Evolutionary conservation across 768 basidiomycete species (phyloP).

Genomic region (Tricholoma terreum): DNA sequence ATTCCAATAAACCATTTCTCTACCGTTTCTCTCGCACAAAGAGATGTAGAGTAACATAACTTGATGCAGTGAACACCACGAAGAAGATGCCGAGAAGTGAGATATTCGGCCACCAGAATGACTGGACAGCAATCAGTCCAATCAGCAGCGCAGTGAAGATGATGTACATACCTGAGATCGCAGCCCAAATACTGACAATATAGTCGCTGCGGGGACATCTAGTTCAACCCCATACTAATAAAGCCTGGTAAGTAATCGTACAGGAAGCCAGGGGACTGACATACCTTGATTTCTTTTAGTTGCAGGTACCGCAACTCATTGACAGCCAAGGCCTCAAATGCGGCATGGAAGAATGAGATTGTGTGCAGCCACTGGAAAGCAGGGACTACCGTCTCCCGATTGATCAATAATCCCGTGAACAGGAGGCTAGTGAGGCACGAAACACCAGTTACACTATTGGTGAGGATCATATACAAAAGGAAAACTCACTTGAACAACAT

Average conservation of each 20-base stretch:
- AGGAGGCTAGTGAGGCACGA: conserved; percentile 56
- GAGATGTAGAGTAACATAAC: conserved; percentile 79
- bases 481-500: conserved; percentile 95
- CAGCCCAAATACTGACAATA: conserved; percentile 91
- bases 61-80: conserved; percentile 68
- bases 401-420: conserved; percentile 94
- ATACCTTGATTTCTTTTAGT: conserved; percentile 84
- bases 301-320: conserved; percentile 95
- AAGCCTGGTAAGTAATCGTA: neutral
- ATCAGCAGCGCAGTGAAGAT: conserved; percentile 1
- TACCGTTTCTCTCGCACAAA: conserved; percentile 82
- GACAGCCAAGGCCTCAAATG: conserved; percentile 95
- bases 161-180: conserved; percentile 61
- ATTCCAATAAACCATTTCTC: neutral
- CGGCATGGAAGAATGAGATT: conserved; percentile 97
- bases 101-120: conserved; percentile 99
- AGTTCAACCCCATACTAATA: conserved; percentile 92
- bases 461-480: conserved; percentile 3
- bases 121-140: conserved; percentile 31
- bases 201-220: conserved; percentile 94
- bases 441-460: neutral
- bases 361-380: conserved; percentile 85
- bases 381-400: conserved; percentile 77
- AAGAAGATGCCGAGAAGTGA: conserved; percentile 85
- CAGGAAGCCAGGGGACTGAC: conserved; percentile 16